phyloP scores from a whole-genome alignment of 768 basidiomycete genomes.

The Boletus rubroflammeus region DNA sequence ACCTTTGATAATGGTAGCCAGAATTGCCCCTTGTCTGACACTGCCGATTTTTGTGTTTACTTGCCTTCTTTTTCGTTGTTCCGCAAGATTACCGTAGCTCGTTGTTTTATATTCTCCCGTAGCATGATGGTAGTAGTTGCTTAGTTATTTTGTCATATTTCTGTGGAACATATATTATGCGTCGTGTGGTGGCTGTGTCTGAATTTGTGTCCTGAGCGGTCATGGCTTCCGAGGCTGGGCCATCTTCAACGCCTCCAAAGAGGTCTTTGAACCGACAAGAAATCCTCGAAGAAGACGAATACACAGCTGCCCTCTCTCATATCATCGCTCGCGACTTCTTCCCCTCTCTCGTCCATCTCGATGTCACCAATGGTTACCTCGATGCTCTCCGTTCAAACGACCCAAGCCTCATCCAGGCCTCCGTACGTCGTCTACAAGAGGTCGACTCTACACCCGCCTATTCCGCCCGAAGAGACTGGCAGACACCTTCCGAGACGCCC shows the following conservation, averaged over 20 bases:
- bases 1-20: slow-evolving; percentile 19
- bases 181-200: slow-evolving; percentile 13
- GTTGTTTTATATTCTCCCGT: slow-evolving; percentile 16
- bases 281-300: slow-evolving; percentile 90
- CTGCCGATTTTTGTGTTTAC: slow-evolving; percentile 10
- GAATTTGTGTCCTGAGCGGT: neutral
- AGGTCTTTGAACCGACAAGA: slow-evolving; percentile 70
- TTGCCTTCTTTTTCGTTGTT: slow-evolving; percentile 5
- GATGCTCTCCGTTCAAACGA: slow-evolving; percentile 76
- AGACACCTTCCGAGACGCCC: slow-evolving; percentile 63
- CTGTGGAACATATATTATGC: neutral
- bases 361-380: slow-evolving; percentile 84
- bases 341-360: slow-evolving; percentile 85
- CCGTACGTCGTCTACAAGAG: slow-evolving; percentile 70
- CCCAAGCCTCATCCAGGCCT: slow-evolving; percentile 68
- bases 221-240: slow-evolving; percentile 31
- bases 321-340: slow-evolving; percentile 99
- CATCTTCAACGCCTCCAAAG: slow-evolving; percentile 29
- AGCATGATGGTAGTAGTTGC: neutral
- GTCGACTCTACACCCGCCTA: slow-evolving; percentile 49
- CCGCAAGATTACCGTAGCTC: slow-evolving; percentile 6
- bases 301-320: slow-evolving; percentile 81
- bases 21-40: slow-evolving; percentile 4
- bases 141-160: slow-evolving; percentile 17
- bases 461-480: slow-evolving; percentile 32